A percentile compares a stretch with the other conserved stretches of the same genome.
Conservation (phyloP, 495 filamentous ascomycete species). For the Talaromyces borbonicus region DNA sequence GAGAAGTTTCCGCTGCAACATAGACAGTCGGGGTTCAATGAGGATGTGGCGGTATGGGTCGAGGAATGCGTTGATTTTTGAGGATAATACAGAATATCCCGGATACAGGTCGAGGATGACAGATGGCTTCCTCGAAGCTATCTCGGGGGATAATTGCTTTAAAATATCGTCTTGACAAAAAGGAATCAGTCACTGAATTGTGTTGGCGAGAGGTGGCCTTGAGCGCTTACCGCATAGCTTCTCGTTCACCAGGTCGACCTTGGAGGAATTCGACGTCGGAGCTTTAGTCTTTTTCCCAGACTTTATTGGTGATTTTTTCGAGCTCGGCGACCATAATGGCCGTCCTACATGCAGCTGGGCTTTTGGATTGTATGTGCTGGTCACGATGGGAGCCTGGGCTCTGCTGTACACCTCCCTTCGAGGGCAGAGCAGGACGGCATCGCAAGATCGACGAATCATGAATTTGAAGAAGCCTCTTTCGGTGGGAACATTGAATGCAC, state of each 20-base stretch:
- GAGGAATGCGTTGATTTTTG: slow-evolving; percentile 60
- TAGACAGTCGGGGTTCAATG: slow-evolving; percentile 49
- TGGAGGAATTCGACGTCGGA: background rate
- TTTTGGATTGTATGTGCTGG: background rate
- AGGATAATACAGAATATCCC: slow-evolving; percentile 62
- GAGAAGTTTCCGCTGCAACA: slow-evolving; percentile 47
- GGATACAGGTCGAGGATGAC: slow-evolving; percentile 84
- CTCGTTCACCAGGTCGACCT: slow-evolving; percentile 43
- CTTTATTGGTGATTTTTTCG: background rate
- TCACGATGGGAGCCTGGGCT: background rate
- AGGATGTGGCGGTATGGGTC: slow-evolving; percentile 72
- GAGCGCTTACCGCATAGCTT: slow-evolving; percentile 46
- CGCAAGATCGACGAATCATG: background rate
- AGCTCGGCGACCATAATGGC: background rate
- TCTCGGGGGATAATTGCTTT: slow-evolving; percentile 45
- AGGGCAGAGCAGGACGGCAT: background rate
- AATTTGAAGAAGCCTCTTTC: background rate
- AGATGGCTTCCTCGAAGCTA: slow-evolving; percentile 54
- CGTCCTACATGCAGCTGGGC: background rate
- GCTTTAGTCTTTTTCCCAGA: background rate
- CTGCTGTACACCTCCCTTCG: background rate
- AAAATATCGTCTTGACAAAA: slow-evolving; percentile 38
- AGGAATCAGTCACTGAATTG: background rate
- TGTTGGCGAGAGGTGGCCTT: background rate
- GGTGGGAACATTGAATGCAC: no score